These are phyloP conservation scores for Xenosphaeropsis pyriputrescens DNA, from an alignment of 2,329 filamentous ascomycete species.

Conservation along the genomic window DNA sequence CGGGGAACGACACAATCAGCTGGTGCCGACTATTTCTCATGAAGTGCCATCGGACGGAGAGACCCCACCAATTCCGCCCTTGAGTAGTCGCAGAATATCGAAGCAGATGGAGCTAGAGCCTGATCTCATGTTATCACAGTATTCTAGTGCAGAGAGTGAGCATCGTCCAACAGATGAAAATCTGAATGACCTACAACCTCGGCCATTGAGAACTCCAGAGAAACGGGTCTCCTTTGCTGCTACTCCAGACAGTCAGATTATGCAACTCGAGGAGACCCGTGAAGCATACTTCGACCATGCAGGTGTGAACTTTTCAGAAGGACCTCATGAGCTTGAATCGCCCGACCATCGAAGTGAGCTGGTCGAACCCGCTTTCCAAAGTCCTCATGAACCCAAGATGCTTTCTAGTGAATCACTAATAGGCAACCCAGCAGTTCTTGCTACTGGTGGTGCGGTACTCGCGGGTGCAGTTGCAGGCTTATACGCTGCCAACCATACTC, in stretches of 20 bases:
- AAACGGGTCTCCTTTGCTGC: background rate
- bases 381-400: too few relatives aligned
- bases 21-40: background rate
- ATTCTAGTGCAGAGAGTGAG: conserved; percentile 12
- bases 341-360: too few relatives aligned
- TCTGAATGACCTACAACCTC: conserved; percentile 10
- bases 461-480: too few relatives aligned
- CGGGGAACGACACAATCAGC: conserved; percentile 1
- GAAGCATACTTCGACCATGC: background rate
- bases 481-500: too few relatives aligned
- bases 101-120: background rate
- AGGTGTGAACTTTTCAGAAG: too few relatives aligned
- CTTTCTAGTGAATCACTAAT: too few relatives aligned
- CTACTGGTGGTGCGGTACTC: too few relatives aligned
- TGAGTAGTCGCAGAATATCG: conserved; percentile 5
- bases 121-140: background rate
- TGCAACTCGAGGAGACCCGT: background rate
- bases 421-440: too few relatives aligned
- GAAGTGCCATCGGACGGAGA: background rate
- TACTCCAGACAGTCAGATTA: background rate
- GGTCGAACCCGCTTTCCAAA: too few relatives aligned
- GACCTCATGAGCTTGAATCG: too few relatives aligned
- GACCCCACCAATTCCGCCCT: conserved; percentile 7
- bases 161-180: background rate
- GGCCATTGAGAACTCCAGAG: conserved; percentile 3